phyloP scores from a whole-genome alignment of 139 green algal genomes.

The Raphidocelis subcapitata region DNA sequence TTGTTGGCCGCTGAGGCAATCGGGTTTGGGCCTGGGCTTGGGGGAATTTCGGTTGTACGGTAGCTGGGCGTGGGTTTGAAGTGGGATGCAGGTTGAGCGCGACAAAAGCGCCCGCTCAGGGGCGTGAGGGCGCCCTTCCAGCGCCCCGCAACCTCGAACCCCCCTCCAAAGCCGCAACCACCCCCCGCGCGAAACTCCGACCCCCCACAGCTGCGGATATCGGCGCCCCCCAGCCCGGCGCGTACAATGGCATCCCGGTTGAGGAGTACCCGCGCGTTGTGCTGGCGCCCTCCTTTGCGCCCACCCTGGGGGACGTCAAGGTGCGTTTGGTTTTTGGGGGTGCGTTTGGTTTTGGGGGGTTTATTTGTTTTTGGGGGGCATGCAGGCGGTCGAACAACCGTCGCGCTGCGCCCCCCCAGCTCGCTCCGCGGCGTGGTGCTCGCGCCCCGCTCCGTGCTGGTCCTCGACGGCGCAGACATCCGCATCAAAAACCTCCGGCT shows the following conservation, averaged over 20 bases:
- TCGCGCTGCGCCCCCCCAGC: neutral
- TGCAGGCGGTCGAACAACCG: neutral
- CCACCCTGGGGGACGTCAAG: slow-evolving; percentile 71
- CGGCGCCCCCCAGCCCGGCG: slow-evolving; percentile 6
- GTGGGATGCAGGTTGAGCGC: too few species aligned
- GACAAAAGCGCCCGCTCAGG: too few species aligned
- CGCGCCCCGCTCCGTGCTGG: slow-evolving; percentile 44
- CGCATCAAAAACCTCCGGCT: slow-evolving; percentile 57
- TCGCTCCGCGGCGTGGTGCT: slow-evolving; percentile 40
- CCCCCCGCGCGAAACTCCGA: neutral
- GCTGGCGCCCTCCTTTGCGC: slow-evolving; percentile 76
- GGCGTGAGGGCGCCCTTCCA: too few species aligned
- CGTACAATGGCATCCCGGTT: slow-evolving; percentile 59
- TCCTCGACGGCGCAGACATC: slow-evolving; percentile 73
- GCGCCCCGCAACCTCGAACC: too few species aligned
- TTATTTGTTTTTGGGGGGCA: neutral
- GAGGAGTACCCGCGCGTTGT: slow-evolving; percentile 76
- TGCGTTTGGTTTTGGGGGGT: neutral
- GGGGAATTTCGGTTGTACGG: too few species aligned
- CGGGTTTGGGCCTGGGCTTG: too few species aligned
- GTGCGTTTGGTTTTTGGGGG: slow-evolving; percentile 15
- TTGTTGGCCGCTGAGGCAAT: too few species aligned
- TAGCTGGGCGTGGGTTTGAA: too few species aligned
- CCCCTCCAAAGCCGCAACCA: too few species aligned
- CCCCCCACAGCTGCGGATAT: too few species aligned